phyloP scores from a whole-genome alignment of 106 monocot genomes.

The Xerophyta viscosa region DNA sequence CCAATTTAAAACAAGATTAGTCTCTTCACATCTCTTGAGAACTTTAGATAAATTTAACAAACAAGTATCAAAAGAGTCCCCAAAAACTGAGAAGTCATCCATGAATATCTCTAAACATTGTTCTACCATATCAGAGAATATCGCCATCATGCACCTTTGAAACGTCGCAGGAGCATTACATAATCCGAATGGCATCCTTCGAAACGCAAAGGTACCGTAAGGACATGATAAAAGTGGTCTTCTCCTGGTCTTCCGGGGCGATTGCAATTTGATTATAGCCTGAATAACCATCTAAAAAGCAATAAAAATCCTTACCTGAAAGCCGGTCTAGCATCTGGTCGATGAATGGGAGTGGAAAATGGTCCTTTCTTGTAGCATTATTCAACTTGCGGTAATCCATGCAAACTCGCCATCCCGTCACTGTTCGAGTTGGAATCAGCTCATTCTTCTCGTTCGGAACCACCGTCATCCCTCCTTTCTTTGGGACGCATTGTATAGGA shows the following conservation, averaged over 20 bases:
- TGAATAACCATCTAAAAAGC: neutral
- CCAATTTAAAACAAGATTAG: neutral
- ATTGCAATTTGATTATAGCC: conserved; percentile 1
- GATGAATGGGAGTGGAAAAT: conserved; percentile 1
- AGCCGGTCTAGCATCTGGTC: conserved; percentile 4
- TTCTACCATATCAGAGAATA: conserved; percentile 1
- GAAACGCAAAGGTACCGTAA: neutral
- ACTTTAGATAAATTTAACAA: neutral
- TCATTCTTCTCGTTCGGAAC: neutral
- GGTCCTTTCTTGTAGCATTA: too few relatives aligned
- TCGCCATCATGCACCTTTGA: conserved; percentile 3
- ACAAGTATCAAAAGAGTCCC: neutral
- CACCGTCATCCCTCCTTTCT: too few relatives aligned
- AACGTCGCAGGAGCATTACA: conserved; percentile 5
- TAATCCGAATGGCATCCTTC: conserved; percentile 4
- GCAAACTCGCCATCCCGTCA: neutral
- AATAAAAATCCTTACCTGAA: neutral
- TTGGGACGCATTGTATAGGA: too few relatives aligned
- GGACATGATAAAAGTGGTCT: conserved; percentile 1
- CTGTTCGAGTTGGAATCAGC: neutral
- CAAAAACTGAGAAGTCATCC: conserved; percentile 4
- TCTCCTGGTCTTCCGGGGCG: conserved; percentile 1
- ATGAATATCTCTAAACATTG: neutral
- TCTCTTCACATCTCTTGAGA: neutral
- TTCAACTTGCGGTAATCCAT: too few relatives aligned